Evolutionary conservation across 768 basidiomycete genomes (phyloP).

Genomic region (Leccinum obscurum): DNA sequence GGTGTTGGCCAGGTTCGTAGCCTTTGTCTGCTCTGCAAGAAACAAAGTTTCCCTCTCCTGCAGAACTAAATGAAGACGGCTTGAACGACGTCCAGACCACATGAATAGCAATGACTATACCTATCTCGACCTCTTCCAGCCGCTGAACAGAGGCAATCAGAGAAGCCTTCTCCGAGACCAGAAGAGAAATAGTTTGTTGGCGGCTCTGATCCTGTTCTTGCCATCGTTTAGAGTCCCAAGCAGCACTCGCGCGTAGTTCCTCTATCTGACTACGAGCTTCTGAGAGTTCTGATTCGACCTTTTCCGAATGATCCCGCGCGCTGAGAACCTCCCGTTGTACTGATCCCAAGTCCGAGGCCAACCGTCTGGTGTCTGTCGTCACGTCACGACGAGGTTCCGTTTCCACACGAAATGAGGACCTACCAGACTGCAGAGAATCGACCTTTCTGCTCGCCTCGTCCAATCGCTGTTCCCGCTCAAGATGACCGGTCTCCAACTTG

Average conservation of each 20-base stretch:
- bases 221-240: conserved; percentile 16
- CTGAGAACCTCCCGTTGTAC: conserved; percentile 13
- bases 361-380: conserved; percentile 20
- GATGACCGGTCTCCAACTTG: conserved; percentile 11
- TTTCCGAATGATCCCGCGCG: conserved; percentile 14
- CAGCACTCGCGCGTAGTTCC: conserved; percentile 16
- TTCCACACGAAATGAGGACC: conserved; percentile 19
- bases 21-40: conserved; percentile 42
- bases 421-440: conserved; percentile 24
- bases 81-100: conserved; percentile 1
- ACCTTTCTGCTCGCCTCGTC: conserved; percentile 7
- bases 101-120: conserved; percentile 42
- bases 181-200: conserved; percentile 71
- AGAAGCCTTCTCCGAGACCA: conserved; percentile 72
- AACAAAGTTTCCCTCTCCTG: conserved; percentile 44
- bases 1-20: conserved; percentile 41
- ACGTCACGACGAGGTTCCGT: conserved; percentile 29
- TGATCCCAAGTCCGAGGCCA: conserved; percentile 20
- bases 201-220: conserved; percentile 50
- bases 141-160: conserved; percentile 59
- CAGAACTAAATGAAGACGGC: conserved; percentile 36
- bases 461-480: conserved; percentile 15
- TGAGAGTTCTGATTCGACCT: conserved; percentile 24
- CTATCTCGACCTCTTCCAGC: conserved; percentile 56
- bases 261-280: conserved; percentile 22